Conservation (phyloP, 306 rosid genomes). For the Argentina anserina region DNA sequence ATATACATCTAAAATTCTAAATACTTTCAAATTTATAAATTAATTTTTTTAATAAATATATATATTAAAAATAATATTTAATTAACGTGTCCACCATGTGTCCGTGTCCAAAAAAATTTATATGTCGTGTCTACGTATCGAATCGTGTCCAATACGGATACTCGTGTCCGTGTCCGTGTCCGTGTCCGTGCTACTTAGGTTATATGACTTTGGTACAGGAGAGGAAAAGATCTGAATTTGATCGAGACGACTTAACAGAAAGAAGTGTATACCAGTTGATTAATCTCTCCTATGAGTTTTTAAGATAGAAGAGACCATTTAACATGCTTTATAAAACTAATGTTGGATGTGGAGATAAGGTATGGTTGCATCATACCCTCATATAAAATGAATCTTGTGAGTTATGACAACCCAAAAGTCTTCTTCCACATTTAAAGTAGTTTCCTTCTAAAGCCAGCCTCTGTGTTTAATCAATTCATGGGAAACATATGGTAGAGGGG, state of each 20-base stretch:
- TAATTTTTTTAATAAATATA: no score
- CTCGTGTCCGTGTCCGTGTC: no score
- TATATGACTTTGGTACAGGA: neutral
- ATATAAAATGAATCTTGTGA: slow-evolving; percentile 15
- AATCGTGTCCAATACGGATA: no score
- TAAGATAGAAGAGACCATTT: neutral
- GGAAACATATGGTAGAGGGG: slow-evolving; percentile 14
- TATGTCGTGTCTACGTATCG: no score
- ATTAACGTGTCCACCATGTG: no score
- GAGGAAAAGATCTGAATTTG: neutral
- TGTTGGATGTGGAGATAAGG: slow-evolving; percentile 24
- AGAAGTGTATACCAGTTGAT: neutral
- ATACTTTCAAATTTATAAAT: no score
- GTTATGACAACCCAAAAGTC: slow-evolving; percentile 60
- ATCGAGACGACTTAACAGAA: slow-evolving; percentile 6
- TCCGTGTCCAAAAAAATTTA: no score
- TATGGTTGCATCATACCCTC: slow-evolving; percentile 38
- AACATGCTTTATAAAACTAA: neutral
- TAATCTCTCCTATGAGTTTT: neutral
- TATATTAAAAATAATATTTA: no score
- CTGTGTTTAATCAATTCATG: slow-evolving; percentile 40
- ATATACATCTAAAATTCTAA: no score
- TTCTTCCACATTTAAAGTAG: slow-evolving; percentile 29
- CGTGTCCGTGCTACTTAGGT: neutral
- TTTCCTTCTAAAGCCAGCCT: slow-evolving; percentile 40